A percentile compares a stretch with the other conserved stretches of the same genome.
Evolutionary conservation across 139 green algal genomes (phyloP).

Genomic region (Dunaliella primolecta): DNA sequence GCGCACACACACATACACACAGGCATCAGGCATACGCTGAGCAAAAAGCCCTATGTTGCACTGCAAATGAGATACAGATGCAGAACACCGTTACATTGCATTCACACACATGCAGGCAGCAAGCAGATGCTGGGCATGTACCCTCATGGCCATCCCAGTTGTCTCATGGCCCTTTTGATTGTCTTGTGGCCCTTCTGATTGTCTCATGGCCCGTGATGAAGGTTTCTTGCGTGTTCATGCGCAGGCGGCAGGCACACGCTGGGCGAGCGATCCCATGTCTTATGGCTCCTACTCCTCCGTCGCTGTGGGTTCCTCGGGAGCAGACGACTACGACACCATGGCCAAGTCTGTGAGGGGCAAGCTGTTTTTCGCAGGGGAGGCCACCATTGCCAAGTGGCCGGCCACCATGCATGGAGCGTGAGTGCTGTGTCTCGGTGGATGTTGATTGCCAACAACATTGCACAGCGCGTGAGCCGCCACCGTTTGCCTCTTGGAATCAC

Average conservation of each 20-base stretch:
- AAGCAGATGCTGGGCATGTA: too few species aligned
- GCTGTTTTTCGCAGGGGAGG: constrained; percentile 88
- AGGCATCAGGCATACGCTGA: too few species aligned
- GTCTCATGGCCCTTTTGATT: too few species aligned
- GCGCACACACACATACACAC: too few species aligned
- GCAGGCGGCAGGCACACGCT: constrained; percentile 76
- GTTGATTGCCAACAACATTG: not conserved
- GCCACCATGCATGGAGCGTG: constrained; percentile 98
- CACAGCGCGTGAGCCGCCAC: not conserved
- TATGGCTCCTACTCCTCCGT: constrained; percentile 88
- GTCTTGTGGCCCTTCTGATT: too few species aligned
- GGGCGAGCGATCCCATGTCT: constrained; percentile 76
- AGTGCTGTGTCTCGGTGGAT: not conserved
- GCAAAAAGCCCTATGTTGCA: too few species aligned
- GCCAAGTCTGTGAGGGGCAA: constrained; percentile 60
- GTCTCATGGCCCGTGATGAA: too few species aligned
- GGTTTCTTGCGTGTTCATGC: too few species aligned
- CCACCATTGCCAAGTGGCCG: constrained; percentile 84
- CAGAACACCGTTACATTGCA: too few species aligned
- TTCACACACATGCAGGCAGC: too few species aligned
- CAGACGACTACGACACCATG: constrained; percentile 84
- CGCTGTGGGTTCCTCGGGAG: constrained; percentile 64
- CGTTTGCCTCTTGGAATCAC: not conserved
- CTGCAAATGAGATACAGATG: too few species aligned
- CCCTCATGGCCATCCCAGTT: constrained; percentile 1